A percentile compares a stretch with the other conserved stretches of the same genome.
Conservation (phyloP, 768 basidiomycete genomes). For the Panaeolus papilionaceus region DNA sequence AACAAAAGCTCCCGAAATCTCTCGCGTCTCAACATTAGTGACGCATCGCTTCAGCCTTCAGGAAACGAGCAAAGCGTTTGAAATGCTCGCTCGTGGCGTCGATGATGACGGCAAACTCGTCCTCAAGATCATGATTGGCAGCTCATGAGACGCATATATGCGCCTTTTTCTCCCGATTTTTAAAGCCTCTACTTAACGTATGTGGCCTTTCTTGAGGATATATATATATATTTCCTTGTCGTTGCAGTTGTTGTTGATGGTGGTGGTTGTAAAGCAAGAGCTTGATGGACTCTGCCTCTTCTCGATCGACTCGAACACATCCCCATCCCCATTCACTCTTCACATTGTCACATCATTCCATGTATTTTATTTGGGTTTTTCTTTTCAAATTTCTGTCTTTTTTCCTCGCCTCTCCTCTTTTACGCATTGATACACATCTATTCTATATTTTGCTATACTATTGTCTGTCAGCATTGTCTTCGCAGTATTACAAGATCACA, state of each 20-base stretch:
- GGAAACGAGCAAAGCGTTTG: conserved; percentile 78
- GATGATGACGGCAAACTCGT: conserved; percentile 85
- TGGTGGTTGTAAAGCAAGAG: conserved; percentile 4
- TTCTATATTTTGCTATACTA: conserved; percentile 7
- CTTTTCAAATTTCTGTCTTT: neutral
- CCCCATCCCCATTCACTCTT: neutral
- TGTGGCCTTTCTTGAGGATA: neutral
- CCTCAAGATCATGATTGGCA: conserved; percentile 85
- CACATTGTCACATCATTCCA: conserved; percentile 13
- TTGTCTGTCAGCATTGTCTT: conserved; percentile 3
- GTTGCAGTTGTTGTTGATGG: neutral
- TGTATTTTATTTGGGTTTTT: conserved; percentile 10
- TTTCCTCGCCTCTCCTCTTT: neutral
- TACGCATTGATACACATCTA: conserved; percentile 5
- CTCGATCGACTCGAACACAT: conserved; percentile 8
- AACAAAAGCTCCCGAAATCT: conserved; percentile 40
- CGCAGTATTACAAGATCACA: neutral
- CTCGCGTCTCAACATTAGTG: conserved; percentile 58
- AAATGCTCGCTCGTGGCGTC: conserved; percentile 75
- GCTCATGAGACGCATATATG: conserved; percentile 31
- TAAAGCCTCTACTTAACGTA: conserved; percentile 12
- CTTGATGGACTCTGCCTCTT: conserved; percentile 2
- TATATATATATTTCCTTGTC: neutral
- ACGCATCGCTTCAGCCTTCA: conserved; percentile 77
- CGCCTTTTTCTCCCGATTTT: neutral